These are phyloP conservation scores for Bocquillonia castaneifolia DNA, from an alignment of 441 rosid genomes.

Conservation along the genomic window DNA sequence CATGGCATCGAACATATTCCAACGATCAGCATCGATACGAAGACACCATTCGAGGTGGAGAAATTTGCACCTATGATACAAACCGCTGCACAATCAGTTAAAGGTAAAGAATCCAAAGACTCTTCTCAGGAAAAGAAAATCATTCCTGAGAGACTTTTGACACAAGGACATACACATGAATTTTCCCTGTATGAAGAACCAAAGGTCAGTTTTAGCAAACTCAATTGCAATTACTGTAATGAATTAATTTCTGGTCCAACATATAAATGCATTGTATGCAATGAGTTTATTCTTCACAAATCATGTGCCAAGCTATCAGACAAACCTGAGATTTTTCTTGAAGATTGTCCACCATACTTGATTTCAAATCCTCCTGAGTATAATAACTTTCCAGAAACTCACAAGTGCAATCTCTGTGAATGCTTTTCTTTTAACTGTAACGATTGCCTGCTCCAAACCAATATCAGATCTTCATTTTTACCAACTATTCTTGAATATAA, in stretches of 20 bases:
- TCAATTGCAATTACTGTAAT: neutral
- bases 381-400: neutral
- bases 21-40: too few relatives aligned
- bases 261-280: neutral
- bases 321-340: too few relatives aligned
- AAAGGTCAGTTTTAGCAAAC: neutral
- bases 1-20: too few relatives aligned
- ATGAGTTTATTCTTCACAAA: slow-evolving; percentile 9
- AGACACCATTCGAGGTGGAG: too few relatives aligned
- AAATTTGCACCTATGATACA: too few relatives aligned
- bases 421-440: neutral
- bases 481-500: neutral
- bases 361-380: neutral
- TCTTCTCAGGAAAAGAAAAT: too few relatives aligned
- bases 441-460: neutral
- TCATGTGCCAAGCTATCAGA: too few relatives aligned
- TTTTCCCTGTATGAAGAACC: neutral
- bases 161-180: too few relatives aligned
- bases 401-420: neutral
- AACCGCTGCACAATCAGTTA: too few relatives aligned
- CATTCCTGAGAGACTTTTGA: too few relatives aligned
- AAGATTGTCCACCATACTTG: too few relatives aligned
- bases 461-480: neutral
- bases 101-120: too few relatives aligned
- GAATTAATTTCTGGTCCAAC: neutral